Evolutionary conservation across 78 protist species (phyloP), one percentile per base, ranked within the genome.

Genomic region (Dictyostelium brefeldianum): DNA sequence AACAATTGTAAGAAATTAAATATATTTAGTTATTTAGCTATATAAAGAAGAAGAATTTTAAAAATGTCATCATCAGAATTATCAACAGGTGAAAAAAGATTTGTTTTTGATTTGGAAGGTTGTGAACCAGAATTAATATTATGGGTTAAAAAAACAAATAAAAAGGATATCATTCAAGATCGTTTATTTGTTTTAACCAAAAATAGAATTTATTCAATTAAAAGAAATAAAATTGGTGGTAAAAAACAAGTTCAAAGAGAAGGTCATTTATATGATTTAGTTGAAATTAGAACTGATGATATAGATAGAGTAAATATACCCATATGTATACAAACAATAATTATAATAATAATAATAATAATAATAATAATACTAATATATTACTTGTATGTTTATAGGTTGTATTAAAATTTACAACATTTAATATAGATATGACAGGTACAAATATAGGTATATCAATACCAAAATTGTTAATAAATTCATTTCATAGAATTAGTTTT

Each of bases 131-230:
- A 87, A 51, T 87, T 77, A 67, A 67, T 74, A 5, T 59, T 59
- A 17, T 87, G 93, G 93, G 93, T 87, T 10, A 87, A 87, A 25
- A 87, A 87, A 62, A 87, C 93, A 9, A 87, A 87, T 70, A 87
- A 87, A 78, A 87, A 87, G 22, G 93, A 87, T 43, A 84, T 87
- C 5, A 54, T 87, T 20, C 93, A 87, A 64, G 93, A 87, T 43
- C 93, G 93, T 87, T 84, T 87, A 11, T 87, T 87, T 29, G 93
- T 87, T 8, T 65, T 87, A 43, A 87, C 93, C 1, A 69, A 74
- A 77, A 77, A 87, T 50, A 57, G 84, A 62, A 43, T 87, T 36
- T 87, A 87, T 51, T 87, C 93, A 8, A 87, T 87, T 74, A 87
- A 87, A 64, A 70, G 93, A 57, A 87, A 56, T 48, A 77, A 74